Evolutionary conservation across 306 rosid species (phyloP).

Genomic region (Vigna radiata): DNA sequence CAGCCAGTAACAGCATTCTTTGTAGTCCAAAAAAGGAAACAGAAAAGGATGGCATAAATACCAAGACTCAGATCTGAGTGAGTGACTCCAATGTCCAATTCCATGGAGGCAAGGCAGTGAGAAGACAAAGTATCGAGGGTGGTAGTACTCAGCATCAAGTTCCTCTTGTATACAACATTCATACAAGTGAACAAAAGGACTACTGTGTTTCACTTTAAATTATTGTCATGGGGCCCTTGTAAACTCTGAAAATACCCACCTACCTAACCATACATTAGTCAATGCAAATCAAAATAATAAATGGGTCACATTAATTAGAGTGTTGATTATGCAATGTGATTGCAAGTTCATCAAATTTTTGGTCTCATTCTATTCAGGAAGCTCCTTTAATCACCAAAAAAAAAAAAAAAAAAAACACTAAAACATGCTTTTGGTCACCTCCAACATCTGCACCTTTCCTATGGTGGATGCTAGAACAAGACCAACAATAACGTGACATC

Average conservation of each 20-base stretch:
- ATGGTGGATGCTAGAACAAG: constrained; percentile 36
- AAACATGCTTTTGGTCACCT: constrained; percentile 15
- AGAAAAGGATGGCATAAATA: constrained; percentile 32
- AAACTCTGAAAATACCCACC: constrained; percentile 53
- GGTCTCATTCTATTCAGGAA: constrained; percentile 40
- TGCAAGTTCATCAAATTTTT: constrained; percentile 3
- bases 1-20: neutral
- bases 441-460: constrained; percentile 32
- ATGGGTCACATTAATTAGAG: constrained; percentile 48
- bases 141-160: constrained; percentile 7
- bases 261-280: constrained; percentile 60
- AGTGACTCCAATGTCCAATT: constrained; percentile 52
- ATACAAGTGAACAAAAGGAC: constrained; percentile 49
- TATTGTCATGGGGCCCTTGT: constrained; percentile 53
- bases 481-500: constrained; percentile 32
- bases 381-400: neutral
- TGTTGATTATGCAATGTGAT: constrained; percentile 43
- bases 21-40: neutral
- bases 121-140: constrained; percentile 39
- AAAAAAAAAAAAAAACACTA: neutral
- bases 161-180: constrained; percentile 35
- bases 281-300: constrained; percentile 47
- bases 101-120: constrained; percentile 52
- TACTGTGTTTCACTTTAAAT: constrained; percentile 52
- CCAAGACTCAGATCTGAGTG: constrained; percentile 50